phyloP scores from a whole-genome alignment of 1,284 basidiomycete genomes.

The Singerocomus inundabilis region DNA sequence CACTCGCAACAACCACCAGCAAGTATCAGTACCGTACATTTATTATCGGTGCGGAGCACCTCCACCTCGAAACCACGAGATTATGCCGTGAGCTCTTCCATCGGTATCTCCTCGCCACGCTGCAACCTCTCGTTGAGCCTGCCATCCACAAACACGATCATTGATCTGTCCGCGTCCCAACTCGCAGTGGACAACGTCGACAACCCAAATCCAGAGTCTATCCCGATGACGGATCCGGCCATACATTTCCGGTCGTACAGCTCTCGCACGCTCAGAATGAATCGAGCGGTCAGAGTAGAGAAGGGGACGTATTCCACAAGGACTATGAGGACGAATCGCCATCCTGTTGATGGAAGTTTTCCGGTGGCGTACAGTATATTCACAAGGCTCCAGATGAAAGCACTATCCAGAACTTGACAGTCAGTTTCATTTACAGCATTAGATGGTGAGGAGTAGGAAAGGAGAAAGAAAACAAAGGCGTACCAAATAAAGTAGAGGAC shows the following conservation, averaged over 20 bases:
- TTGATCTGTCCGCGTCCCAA: neutral
- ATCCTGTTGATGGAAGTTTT: neutral
- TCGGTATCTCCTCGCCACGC: neutral
- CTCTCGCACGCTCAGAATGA: slow-evolving; percentile 8
- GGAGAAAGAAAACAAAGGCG: neutral
- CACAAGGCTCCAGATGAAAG: slow-evolving; percentile 5
- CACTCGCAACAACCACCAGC: too few species aligned
- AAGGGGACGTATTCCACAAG: neutral
- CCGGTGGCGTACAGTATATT: neutral
- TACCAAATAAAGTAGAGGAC: slow-evolving; percentile 17
- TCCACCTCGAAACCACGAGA: too few species aligned
- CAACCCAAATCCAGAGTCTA: slow-evolving; percentile 9
- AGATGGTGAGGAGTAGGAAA: neutral
- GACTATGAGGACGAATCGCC: neutral
- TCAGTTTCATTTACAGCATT: neutral
- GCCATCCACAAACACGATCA: slow-evolving; percentile 1
- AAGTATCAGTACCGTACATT: too few species aligned
- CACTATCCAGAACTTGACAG: neutral
- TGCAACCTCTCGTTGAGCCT: neutral
- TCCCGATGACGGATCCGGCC: neutral
- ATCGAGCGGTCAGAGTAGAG: slow-evolving; percentile 6
- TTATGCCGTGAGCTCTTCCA: too few species aligned
- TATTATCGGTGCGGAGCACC: too few species aligned
- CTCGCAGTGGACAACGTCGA: neutral
- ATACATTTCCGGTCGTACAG: slow-evolving; percentile 1